A percentile compares a stretch with the other conserved stretches of the same genome.
Conservation (phyloP, 371 early-diverging fungal species). For the Dinochytrium kinnereticum region DNA sequence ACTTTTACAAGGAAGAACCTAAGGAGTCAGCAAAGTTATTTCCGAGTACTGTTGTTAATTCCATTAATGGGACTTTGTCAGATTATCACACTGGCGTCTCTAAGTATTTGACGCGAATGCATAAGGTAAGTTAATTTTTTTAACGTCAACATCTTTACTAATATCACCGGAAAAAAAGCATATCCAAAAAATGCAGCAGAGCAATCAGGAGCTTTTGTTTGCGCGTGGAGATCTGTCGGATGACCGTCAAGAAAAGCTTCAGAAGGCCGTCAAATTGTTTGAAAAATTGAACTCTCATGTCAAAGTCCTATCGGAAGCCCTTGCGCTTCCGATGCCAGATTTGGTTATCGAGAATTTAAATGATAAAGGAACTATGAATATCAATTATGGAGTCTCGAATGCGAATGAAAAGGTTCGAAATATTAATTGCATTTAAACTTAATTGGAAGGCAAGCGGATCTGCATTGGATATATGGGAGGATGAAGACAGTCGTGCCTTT, state of each 20-base stretch:
- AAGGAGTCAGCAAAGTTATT: neutral
- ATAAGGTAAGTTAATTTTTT: conserved; percentile 66
- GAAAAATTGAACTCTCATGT: conserved; percentile 71
- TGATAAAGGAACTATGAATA: conserved; percentile 40
- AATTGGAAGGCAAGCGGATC: conserved; percentile 42
- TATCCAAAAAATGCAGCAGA: conserved; percentile 74
- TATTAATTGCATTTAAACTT: neutral
- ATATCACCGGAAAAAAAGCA: conserved; percentile 35
- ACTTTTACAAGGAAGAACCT: too few relatives aligned
- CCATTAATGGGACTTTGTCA: conserved; percentile 59
- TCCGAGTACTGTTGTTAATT: neutral
- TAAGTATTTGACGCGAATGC: conserved; percentile 71
- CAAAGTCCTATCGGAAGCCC: conserved; percentile 67
- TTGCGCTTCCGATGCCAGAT: conserved; percentile 76
- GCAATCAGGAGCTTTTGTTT: conserved; percentile 80
- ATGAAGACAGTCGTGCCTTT: conserved; percentile 83
- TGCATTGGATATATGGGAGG: conserved; percentile 74
- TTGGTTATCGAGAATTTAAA: conserved; percentile 69
- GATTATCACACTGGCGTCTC: conserved; percentile 73
- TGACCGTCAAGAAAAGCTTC: conserved; percentile 77
- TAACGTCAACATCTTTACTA: neutral
- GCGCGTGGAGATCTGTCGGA: conserved; percentile 83
- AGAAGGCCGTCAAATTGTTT: conserved; percentile 71
- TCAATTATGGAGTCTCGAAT: conserved; percentile 13
- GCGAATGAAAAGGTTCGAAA: conserved; percentile 15